Base-by-base conservation (phyloP, 2,329 filamentous ascomycete genomes). In the Cadophora malorum region DNA sequence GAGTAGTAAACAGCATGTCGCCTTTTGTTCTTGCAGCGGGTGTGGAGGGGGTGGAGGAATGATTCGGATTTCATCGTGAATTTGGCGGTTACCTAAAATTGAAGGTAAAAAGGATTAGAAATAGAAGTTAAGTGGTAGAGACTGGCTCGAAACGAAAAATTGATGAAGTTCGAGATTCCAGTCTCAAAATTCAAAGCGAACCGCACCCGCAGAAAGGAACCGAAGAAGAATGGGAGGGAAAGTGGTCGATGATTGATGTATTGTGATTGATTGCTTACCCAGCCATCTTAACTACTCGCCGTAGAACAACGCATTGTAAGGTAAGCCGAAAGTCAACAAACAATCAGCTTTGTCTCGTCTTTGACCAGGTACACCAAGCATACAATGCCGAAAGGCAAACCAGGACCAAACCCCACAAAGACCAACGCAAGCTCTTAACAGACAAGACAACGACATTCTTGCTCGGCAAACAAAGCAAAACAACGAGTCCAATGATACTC, bases 401-500 rank as follows among this genome's bases (percentile, higher is more conserved):
- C 56, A 19, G 7, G n/a, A 55, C 8, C 25, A 55, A 19, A 16
- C 12, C 8, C 25, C 28, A 45, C 33, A 45, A 59, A 41, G 56
- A 45, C 21, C 33, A 41, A 19, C 10, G 56, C 56, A 35, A 41
- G n/a, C 12, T 21, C 14, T 7, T 41, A 16, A 1, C 21, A 23
- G 4, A 19, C 2, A 59, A 45, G 21, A 21, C 33, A 38, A 45
- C 33, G 38, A 45, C 12, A 23, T 25, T 21, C 16, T 28, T 12
- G 33, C 6, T 9, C 35, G 21, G 16, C 33, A 14, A 59, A 59
- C 33, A 25, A 41, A 25, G 31, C 4, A 25, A 19, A 59, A 45
- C 56, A 59, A 25, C n/a, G 56, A 41, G 33, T 25, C 33, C 56
- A 21, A 59, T 19, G 55, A 41, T 59, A 59, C 56, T 59, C 56